Evolutionary conservation across 495 filamentous ascomycete species (phyloP).

Genomic region (Daldinia concentrica): DNA sequence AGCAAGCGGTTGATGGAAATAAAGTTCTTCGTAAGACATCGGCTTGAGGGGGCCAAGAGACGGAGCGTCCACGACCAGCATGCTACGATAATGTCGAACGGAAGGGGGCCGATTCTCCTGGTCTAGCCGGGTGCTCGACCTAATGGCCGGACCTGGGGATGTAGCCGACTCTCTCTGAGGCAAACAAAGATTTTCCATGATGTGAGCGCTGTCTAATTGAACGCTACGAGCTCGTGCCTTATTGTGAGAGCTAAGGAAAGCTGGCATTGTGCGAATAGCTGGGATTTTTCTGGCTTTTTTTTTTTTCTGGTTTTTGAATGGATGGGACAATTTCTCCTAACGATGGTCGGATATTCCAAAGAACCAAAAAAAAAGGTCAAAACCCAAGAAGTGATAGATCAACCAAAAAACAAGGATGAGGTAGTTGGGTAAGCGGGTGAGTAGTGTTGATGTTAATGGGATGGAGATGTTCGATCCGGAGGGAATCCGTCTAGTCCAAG

Average conservation of each 20-base stretch:
- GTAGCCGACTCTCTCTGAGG: conserved; percentile 37
- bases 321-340: conserved; percentile 41
- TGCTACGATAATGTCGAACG: conserved; percentile 57
- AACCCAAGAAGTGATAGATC: conserved; percentile 55
- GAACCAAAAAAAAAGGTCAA: conserved; percentile 46
- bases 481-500: conserved; percentile 25
- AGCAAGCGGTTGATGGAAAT: conserved; percentile 44
- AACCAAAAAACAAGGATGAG: conserved; percentile 39
- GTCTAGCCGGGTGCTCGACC: conserved; percentile 51
- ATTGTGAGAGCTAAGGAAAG: conserved; percentile 54
- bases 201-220: conserved; percentile 53
- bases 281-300: conserved; percentile 21
- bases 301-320: conserved; percentile 38
- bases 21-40: conserved; percentile 59
- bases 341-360: conserved; percentile 50
- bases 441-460: conserved; percentile 32
- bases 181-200: conserved; percentile 40
- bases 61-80: conserved; percentile 58
- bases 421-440: conserved; percentile 19
- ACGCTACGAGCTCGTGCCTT: conserved; percentile 56
- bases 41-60: conserved; percentile 57
- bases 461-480: conserved; percentile 38
- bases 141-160: conserved; percentile 37
- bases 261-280: conserved; percentile 45
- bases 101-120: conserved; percentile 47